Evolutionary conservation across 2,329 filamentous ascomycete genomes (phyloP).

Genomic region (Diaporthe aspalathi): DNA sequence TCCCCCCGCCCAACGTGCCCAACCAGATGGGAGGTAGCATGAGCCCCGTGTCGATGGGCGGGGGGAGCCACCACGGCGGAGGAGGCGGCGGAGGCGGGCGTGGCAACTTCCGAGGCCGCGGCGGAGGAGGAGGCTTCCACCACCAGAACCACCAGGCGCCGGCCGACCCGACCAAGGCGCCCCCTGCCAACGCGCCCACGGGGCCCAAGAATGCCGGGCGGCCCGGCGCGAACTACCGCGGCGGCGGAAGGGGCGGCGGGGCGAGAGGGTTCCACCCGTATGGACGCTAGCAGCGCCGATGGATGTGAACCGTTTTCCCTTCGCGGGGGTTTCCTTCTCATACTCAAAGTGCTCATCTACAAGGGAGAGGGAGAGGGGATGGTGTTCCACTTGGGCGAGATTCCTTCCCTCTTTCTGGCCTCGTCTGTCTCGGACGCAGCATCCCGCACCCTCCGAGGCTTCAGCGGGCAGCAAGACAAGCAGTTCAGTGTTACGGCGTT

Average conservation of each 20-base stretch:
- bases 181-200: conserved; percentile 87
- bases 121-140: conserved; percentile 46
- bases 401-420: neutral
- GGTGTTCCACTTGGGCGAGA: conserved; percentile 7
- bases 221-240: conserved; percentile 92
- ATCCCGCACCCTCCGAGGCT: too few species aligned
- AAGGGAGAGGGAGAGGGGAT: too few species aligned
- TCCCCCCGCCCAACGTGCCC: conserved; percentile 79
- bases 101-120: conserved; percentile 50
- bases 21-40: conserved; percentile 48
- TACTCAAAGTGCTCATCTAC: neutral
- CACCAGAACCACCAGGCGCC: conserved; percentile 51
- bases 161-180: conserved; percentile 66
- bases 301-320: neutral
- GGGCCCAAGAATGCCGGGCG: conserved; percentile 95
- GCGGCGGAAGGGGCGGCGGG: conserved; percentile 82
- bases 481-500: too few species aligned
- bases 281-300: conserved; percentile 40
- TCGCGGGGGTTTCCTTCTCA: conserved; percentile 2
- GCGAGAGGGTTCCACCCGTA: conserved; percentile 86
- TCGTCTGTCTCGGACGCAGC: too few species aligned
- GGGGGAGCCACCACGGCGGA: conserved; percentile 48
- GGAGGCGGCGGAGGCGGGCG: conserved; percentile 59
- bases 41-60: conserved; percentile 18
- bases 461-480: too few species aligned